Evolutionary conservation across 192 early-diverging fungal genomes (phyloP).

Genomic region (Backusella morwellensis): DNA sequence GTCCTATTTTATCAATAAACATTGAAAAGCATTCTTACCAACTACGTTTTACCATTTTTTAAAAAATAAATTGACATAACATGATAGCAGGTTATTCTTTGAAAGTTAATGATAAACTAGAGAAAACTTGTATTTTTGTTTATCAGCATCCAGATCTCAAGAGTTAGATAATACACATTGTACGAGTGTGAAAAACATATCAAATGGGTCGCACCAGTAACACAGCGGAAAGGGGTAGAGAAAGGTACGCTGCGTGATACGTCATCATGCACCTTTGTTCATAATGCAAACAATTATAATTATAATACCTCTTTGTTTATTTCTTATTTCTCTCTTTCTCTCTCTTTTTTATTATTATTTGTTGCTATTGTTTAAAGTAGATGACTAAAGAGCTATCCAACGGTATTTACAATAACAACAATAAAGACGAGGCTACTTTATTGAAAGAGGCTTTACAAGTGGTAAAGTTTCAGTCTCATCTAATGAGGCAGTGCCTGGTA

Average conservation of each 20-base stretch:
- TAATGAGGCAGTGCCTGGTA: slow-evolving; percentile 95
- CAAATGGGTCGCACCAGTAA: too few relatives aligned
- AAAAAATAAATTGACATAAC: too few relatives aligned
- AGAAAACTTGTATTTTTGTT: too few relatives aligned
- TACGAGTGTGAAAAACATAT: too few relatives aligned
- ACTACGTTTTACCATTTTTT: too few relatives aligned
- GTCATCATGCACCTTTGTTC: background rate
- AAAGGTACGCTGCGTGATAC: background rate
- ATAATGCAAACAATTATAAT: background rate
- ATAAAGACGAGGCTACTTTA: slow-evolving; percentile 86
- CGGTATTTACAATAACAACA: background rate
- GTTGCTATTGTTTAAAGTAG: background rate
- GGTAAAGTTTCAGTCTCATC: slow-evolving; percentile 92
- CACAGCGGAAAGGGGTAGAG: too few relatives aligned
- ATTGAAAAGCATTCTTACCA: too few relatives aligned
- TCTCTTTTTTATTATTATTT: background rate
- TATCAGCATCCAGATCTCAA: too few relatives aligned
- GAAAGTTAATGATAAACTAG: too few relatives aligned
- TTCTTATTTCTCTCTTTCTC: background rate
- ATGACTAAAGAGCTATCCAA: slow-evolving; percentile 33
- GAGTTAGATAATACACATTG: too few relatives aligned
- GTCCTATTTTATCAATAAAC: too few relatives aligned
- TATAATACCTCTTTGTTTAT: background rate
- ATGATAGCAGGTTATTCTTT: too few relatives aligned
- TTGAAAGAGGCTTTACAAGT: slow-evolving; percentile 90